These are phyloP conservation scores for Graphiopsis chlorocephala DNA, from an alignment of 2,329 filamentous ascomycete genomes.

Conservation along the genomic window DNA sequence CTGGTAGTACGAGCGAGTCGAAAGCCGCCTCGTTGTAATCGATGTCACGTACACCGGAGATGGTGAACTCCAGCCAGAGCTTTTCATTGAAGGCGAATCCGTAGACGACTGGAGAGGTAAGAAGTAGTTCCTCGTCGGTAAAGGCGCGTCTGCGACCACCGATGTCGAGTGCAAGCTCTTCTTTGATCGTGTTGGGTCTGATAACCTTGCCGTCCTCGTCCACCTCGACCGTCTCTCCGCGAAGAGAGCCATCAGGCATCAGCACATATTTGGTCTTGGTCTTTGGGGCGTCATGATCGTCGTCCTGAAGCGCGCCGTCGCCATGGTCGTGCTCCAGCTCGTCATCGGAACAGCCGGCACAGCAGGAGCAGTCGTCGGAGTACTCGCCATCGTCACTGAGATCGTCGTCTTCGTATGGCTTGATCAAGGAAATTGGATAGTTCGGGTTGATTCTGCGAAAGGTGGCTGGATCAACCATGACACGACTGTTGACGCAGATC, in stretches of 20 bases:
- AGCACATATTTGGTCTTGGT: conserved; percentile 42
- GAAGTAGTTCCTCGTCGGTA: conserved; percentile 77
- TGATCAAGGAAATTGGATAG: conserved; percentile 72
- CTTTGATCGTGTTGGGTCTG: conserved; percentile 24
- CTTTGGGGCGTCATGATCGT: conserved; percentile 38
- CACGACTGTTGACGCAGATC: conserved; percentile 79
- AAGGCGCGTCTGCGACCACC: conserved; percentile 46
- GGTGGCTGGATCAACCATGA: conserved; percentile 83
- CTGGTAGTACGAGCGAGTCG: conserved; percentile 70
- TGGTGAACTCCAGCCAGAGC: conserved; percentile 82
- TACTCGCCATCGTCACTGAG: conserved; percentile 51
- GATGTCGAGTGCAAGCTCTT: not conserved
- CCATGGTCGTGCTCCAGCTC: not conserved
- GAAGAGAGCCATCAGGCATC: conserved; percentile 47
- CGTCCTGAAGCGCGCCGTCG: conserved; percentile 40
- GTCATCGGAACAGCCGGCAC: conserved; percentile 28
- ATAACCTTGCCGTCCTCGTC: conserved; percentile 51
- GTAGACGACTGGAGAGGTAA: conserved; percentile 78
- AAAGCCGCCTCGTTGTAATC: conserved; percentile 83
- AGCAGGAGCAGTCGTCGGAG: conserved; percentile 41
- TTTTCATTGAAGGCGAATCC: conserved; percentile 88
- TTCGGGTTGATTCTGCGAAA: conserved; percentile 85
- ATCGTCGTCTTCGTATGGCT: conserved; percentile 62
- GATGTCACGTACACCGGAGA: conserved; percentile 76
- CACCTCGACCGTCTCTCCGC: conserved; percentile 53